A percentile compares a stretch with the other conserved stretches of the same genome.
phyloP scores from a whole-genome alignment of 2,329 filamentous ascomycete genomes.

The Cladosporium velox region DNA sequence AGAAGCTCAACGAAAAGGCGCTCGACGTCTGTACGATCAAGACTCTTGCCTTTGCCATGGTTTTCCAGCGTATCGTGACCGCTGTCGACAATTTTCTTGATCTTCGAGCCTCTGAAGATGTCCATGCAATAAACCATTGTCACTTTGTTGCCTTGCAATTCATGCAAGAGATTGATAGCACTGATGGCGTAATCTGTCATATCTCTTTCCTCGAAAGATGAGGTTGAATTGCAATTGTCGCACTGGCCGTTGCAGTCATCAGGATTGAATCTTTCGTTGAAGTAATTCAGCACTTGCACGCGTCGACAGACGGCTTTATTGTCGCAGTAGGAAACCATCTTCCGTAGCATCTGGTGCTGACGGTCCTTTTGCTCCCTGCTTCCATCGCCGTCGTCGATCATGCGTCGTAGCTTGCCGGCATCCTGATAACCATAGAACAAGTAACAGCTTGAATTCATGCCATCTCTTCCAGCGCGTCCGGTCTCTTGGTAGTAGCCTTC shows the following conservation, averaged over 20 bases:
- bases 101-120: conserved; percentile 71
- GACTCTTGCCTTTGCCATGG: conserved; percentile 67
- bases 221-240: conserved; percentile 82
- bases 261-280: conserved; percentile 76
- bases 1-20: conserved; percentile 79
- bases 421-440: conserved; percentile 85
- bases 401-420: conserved; percentile 68
- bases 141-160: conserved; percentile 60
- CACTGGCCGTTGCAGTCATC: conserved; percentile 69
- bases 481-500: conserved; percentile 99
- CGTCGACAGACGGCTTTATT: conserved; percentile 85
- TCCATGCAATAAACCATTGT: conserved; percentile 83
- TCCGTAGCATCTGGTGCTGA: conserved; percentile 80
- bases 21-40: conserved; percentile 76
- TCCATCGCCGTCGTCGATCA: conserved; percentile 82
- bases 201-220: conserved; percentile 71
- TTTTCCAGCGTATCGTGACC: conserved; percentile 57
- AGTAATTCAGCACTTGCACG: conserved; percentile 88
- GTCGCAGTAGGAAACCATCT: conserved; percentile 85
- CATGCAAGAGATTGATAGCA: conserved; percentile 67
- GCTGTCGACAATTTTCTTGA: conserved; percentile 57
- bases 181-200: conserved; percentile 73
- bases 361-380: conserved; percentile 77
- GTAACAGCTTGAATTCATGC: conserved; percentile 82
- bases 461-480: conserved; percentile 89